phyloP scores from a whole-genome alignment of 2,329 filamentous ascomycete species.

The Hypoxylon sp. region DNA sequence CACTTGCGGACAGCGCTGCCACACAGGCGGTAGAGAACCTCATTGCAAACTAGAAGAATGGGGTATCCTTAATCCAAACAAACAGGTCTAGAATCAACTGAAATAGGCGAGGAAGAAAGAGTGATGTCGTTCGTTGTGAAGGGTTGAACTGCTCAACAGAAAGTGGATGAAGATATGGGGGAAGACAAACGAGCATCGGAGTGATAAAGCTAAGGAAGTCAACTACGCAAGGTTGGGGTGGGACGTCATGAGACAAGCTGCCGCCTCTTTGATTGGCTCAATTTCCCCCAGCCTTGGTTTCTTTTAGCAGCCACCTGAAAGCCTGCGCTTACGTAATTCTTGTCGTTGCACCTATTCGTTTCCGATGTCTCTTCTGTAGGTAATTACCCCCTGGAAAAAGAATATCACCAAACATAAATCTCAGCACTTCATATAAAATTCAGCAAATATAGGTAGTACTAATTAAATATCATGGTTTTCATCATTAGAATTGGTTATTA shows the following conservation, averaged over 20 bases:
- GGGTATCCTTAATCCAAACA: slow-evolving; percentile 4
- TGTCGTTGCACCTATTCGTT: slow-evolving; percentile 12
- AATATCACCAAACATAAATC: not conserved
- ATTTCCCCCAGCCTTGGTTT: slow-evolving; percentile 35
- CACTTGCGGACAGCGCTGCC: slow-evolving; percentile 59
- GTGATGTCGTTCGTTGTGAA: slow-evolving; percentile 17
- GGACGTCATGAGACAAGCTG: slow-evolving; percentile 45
- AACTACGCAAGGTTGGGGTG: slow-evolving; percentile 42
- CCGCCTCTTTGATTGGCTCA: slow-evolving; percentile 31
- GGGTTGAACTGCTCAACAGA: slow-evolving; percentile 37
- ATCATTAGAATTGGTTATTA: slow-evolving; percentile 33
- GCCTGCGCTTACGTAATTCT: slow-evolving; percentile 28
- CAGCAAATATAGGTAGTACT: not conserved
- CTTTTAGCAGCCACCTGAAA: slow-evolving; percentile 33
- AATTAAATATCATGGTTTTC: slow-evolving; percentile 10
- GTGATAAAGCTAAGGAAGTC: slow-evolving; percentile 33
- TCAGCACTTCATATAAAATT: not conserved
- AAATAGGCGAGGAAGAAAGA: slow-evolving; percentile 10
- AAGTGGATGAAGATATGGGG: slow-evolving; percentile 37
- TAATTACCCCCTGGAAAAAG: not conserved
- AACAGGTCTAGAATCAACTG: not conserved
- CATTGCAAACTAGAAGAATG: slow-evolving; percentile 53
- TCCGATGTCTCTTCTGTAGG: not conserved
- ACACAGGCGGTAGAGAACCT: slow-evolving; percentile 61
- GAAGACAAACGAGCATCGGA: slow-evolving; percentile 21